A percentile compares a stretch with the other conserved stretches of the same genome.
These are phyloP conservation scores for Aspergillus sp. DNA, from an alignment of 2,329 filamentous ascomycete genomes.

Conservation along the genomic window DNA sequence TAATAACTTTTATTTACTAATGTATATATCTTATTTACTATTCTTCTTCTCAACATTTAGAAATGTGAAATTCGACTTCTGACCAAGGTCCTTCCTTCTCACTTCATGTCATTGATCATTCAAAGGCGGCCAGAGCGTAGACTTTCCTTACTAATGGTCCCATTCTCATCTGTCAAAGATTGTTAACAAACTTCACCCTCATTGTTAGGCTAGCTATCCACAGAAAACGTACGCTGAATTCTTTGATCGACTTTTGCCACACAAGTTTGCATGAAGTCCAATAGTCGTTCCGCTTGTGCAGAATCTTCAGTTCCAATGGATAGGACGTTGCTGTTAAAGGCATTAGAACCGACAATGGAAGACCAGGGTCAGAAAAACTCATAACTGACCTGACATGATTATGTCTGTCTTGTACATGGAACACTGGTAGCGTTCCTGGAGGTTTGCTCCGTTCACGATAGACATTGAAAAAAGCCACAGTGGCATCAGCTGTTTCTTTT, in stretches of 20 bases:
- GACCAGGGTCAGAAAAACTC: not conserved
- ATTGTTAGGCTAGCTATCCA: no score
- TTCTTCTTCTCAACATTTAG: no score
- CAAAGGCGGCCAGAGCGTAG: no score
- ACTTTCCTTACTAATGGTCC: no score
- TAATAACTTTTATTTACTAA: no score
- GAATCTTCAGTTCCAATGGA: slow-evolving; percentile 4
- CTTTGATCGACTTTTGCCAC: not conserved
- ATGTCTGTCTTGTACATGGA: slow-evolving; percentile 5
- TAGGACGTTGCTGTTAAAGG: not conserved
- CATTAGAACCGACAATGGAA: not conserved
- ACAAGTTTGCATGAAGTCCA: slow-evolving; percentile 1
- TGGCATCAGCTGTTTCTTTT: slow-evolving; percentile 6
- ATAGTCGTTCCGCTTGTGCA: not conserved
- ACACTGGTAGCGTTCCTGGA: not conserved
- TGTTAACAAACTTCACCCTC: no score
- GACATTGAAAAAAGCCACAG: slow-evolving; percentile 7
- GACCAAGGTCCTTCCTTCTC: no score
- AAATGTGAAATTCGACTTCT: no score
- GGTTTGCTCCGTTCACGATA: slow-evolving; percentile 7
- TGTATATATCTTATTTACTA: no score
- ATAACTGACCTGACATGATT: slow-evolving; percentile 4
- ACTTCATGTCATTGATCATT: no score
- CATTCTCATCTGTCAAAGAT: no score
- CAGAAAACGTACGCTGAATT: no score